phyloP scores from a whole-genome alignment of 164 flowering plant species.

The Macadamia tetraphylla region DNA sequence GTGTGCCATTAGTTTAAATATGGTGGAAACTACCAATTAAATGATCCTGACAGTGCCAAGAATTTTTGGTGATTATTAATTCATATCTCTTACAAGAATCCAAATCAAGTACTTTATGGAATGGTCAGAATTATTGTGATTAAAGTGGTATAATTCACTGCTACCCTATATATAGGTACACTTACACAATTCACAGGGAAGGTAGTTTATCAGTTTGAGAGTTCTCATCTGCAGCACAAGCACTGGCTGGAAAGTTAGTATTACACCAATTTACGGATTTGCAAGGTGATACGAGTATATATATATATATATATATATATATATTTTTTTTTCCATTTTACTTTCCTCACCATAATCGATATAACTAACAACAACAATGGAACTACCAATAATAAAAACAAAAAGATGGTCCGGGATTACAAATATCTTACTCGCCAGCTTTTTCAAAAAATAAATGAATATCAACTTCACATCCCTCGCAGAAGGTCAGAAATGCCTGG shows the following conservation, averaged over 20 bases:
- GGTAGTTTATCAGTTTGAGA: neutral
- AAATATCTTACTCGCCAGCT: slow-evolving; percentile 85
- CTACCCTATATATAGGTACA: no score
- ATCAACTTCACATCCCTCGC: slow-evolving; percentile 96
- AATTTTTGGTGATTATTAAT: neutral
- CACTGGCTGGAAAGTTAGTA: neutral
- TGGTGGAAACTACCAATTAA: neutral
- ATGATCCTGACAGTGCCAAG: neutral
- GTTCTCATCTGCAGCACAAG: neutral
- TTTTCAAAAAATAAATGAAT: slow-evolving; percentile 84
- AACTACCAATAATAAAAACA: no score
- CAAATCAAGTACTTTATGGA: neutral
- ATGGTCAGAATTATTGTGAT: neutral
- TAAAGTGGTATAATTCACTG: neutral
- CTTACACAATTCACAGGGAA: no score
- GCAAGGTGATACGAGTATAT: neutral
- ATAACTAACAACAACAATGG: no score
- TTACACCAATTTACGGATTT: neutral
- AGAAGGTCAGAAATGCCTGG: slow-evolving; percentile 92
- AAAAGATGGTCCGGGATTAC: neutral
- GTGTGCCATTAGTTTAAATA: neutral
- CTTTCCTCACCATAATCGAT: neutral
- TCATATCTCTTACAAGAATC: neutral
- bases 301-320: no score
- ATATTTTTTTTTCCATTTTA: neutral